Percentiles rank a stretch among this genome's conserved stretches.
phyloP scores from a whole-genome alignment of 2,329 filamentous ascomycete genomes.

The Leptosphaerulina australis region DNA sequence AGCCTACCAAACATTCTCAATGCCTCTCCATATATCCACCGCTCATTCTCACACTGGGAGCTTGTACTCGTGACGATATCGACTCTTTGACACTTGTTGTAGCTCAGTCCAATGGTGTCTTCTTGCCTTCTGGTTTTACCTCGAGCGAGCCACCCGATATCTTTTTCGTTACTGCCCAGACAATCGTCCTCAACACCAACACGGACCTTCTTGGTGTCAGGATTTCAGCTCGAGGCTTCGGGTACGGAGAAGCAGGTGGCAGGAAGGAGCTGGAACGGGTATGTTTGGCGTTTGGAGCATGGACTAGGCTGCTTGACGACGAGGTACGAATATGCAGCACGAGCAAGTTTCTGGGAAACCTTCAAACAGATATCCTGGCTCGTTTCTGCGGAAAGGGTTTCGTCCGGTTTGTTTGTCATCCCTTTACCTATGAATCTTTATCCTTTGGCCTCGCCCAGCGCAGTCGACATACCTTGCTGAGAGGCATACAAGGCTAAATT shows the following conservation, averaged over 20 bases:
- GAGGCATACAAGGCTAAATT: background rate
- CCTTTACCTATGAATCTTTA: background rate
- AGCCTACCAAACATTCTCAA: slow-evolving; percentile 45
- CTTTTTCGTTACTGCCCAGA: slow-evolving; percentile 62
- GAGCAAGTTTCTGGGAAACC: too few relatives aligned
- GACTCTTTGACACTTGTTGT: slow-evolving; percentile 76
- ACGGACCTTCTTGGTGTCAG: slow-evolving; percentile 61
- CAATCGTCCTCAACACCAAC: slow-evolving; percentile 63
- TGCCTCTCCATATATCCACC: slow-evolving; percentile 70
- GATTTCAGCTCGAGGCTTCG: slow-evolving; percentile 54
- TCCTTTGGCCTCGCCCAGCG: background rate
- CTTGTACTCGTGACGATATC: slow-evolving; percentile 81
- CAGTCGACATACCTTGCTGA: background rate
- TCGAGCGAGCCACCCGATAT: slow-evolving; percentile 50
- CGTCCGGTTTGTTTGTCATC: background rate
- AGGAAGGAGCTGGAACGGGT: slow-evolving; percentile 47
- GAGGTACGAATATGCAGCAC: too few relatives aligned
- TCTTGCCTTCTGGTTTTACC: slow-evolving; percentile 35
- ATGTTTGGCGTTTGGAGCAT: slow-evolving; percentile 56
- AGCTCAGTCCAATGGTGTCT: slow-evolving; percentile 62
- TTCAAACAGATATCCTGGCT: background rate
- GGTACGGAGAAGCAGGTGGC: slow-evolving; percentile 35
- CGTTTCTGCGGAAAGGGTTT: background rate
- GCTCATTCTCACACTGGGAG: slow-evolving; percentile 68
- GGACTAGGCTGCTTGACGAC: slow-evolving; percentile 17